Conservation (phyloP, 2,329 filamentous ascomycete genomes). For the Sporothrix humicola region DNA sequence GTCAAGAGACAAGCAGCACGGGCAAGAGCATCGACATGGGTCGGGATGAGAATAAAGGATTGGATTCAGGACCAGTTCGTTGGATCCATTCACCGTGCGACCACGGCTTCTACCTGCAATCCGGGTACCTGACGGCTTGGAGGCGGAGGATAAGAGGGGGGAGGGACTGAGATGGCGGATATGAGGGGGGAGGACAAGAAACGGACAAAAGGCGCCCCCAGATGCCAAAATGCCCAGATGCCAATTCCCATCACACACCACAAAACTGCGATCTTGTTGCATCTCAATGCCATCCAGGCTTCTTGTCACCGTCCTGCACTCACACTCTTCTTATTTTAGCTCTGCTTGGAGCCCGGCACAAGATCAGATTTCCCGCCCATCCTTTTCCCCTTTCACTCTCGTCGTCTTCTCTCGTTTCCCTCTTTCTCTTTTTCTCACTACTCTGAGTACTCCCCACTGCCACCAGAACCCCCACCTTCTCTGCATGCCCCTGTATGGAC, state of each 20-base stretch:
- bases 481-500: slow-evolving; percentile 1
- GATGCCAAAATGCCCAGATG: background rate
- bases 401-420: background rate
- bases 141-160: background rate
- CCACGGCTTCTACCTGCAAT: background rate
- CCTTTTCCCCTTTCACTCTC: background rate
- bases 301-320: background rate
- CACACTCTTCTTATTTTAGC: background rate
- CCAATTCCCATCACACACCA: background rate
- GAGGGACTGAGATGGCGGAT: background rate
- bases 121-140: slow-evolving; percentile 6
- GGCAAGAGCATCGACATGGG: background rate
- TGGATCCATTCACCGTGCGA: slow-evolving; percentile 4
- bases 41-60: background rate
- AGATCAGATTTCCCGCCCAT: background rate
- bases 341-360: background rate
- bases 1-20: too few relatives aligned
- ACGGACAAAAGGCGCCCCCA: background rate
- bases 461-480: background rate
- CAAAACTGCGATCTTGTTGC: background rate
- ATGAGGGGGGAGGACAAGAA: background rate
- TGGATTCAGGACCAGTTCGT: background rate
- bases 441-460: background rate
- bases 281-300: background rate
- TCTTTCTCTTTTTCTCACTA: background rate